Evolutionary conservation across 2,329 filamentous ascomycete species (phyloP), one percentile per base, ranked within the genome.

Genomic region (Fusarium vanettenii): DNA sequence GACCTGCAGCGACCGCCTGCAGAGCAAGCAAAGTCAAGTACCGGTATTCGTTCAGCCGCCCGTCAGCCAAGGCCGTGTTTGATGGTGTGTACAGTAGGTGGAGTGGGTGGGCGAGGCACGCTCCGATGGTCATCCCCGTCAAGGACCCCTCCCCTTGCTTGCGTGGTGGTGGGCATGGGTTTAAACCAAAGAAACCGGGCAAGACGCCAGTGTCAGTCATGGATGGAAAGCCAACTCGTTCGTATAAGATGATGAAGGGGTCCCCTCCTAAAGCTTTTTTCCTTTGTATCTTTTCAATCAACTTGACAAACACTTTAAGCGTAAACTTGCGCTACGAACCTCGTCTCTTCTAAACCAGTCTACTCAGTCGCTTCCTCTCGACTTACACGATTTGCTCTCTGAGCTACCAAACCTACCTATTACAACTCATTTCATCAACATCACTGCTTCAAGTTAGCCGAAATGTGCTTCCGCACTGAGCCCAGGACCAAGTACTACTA

Each of bases 401-500:
- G 60, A 43, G 27, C 25, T 20, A 35, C 4, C 29, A 52, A 7
- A 60, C 37, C 16, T 20, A 64, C 63, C 35, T 69, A 59, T 69
- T 37, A 57, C 60, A 60, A 60, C 39, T 45, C 25, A 9, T 14
- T n/a, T 57, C 7, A 20, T 8, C 29, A 39, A 43, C 48, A 72
- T 64, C 33, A 64, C 64, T 60, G 48, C 43, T 60, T 55, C 66
- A 61, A 55, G 60, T 52, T 37, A 31, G 71, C 60, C 79, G 85
- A 78, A 27, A 89, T 90, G 88, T 90, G 88, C 78, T 88, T 89
- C 83, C 79, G 82, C 56, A 72, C 81, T 64, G 82, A 85, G 68
- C 84, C 86, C 64, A 81, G 79, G 33, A 85, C 84, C 45, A 85
- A 85, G 56, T 88, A 90, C 82, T 90, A 90, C 83, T 89, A 89